Base-by-base conservation (phyloP, 495 filamentous ascomycete genomes). In the Glutinoglossum americanum region DNA sequence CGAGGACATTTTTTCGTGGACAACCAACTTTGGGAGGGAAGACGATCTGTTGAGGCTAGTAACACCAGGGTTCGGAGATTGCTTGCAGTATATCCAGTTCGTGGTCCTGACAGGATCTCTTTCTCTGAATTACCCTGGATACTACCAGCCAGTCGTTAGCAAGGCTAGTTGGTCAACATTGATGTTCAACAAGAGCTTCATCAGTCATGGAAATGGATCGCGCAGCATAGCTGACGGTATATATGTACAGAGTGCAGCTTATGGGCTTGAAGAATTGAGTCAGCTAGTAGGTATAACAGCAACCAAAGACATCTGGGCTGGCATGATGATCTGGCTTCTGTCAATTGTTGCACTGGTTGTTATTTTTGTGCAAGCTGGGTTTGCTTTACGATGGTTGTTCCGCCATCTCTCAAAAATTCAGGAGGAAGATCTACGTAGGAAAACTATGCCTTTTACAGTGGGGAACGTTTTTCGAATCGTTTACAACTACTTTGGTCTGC, bases 41-140 rank as follows among this genome's bases (percentile, higher is more conserved):
- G 83, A 86, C 48, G 92, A 98, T 67, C 74, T 96, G 58, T 73
- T 98, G 44, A 83, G 92, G 32, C 72, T 97, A 35, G 88, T 98
- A 23, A 98, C 92, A 8, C 92, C 92, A 15, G 92, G 92, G 0
- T 98, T 98, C 66, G 89, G 87, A 11, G 92, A 98, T 62, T 98
- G 92, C 67, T 78, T 98, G 32, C 89, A 98, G 69, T 98, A 97
- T 65, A 83, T 98, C 32, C 92, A 98, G 64, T 97, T 93, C 61
- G 76, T 89, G 53, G 84, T 89, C 21, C 74, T 98, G 35, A 88
- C 89, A 0, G 93, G 93, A 1, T 80, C 82, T 44, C 70, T 98
- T 45, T 86, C 83, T 25, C 69, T 98, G 61, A 80, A 84, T 58
- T 98, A 97, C 65, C 92, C 92, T 0, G 92, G 92, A 0, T 98